Conservation (phyloP, 768 basidiomycete genomes). For the Gloeopeniophorella convolvens region DNA sequence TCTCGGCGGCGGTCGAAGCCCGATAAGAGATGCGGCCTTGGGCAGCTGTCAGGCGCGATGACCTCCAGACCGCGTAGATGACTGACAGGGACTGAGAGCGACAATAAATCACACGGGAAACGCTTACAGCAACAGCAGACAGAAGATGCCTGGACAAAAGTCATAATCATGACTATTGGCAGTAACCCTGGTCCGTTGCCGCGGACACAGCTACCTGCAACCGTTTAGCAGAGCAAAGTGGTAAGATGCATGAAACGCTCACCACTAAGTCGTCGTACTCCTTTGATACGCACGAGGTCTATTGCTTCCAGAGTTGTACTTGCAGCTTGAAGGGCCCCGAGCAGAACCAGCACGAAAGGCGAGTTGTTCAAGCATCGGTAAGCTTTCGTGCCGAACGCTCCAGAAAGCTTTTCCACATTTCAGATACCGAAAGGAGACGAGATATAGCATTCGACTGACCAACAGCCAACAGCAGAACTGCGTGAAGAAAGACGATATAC, state of each 20-base stretch:
- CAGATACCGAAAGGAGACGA: no score
- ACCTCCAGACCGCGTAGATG: neutral
- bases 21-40: neutral
- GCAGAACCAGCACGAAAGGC: constrained; percentile 40
- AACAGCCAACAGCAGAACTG: constrained; percentile 4
- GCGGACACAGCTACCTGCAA: constrained; percentile 43
- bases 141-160: constrained; percentile 50
- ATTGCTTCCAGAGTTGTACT: constrained; percentile 37
- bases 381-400: constrained; percentile 59
- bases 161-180: constrained; percentile 39
- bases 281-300: constrained; percentile 35
- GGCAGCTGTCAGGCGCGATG: neutral
- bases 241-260: no score
- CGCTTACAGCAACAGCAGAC: constrained; percentile 54
- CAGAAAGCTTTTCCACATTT: no score
- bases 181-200: constrained; percentile 28
- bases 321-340: constrained; percentile 38
- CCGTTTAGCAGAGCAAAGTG: neutral
- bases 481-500: no score
- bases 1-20: neutral
- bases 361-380: constrained; percentile 59
- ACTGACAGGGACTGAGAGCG: neutral
- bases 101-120: neutral
- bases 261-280: constrained; percentile 46
- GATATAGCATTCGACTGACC: neutral